Evolutionary conservation across 208 protist genomes (phyloP).

Genomic region (Vickermania spadyakhi): DNA sequence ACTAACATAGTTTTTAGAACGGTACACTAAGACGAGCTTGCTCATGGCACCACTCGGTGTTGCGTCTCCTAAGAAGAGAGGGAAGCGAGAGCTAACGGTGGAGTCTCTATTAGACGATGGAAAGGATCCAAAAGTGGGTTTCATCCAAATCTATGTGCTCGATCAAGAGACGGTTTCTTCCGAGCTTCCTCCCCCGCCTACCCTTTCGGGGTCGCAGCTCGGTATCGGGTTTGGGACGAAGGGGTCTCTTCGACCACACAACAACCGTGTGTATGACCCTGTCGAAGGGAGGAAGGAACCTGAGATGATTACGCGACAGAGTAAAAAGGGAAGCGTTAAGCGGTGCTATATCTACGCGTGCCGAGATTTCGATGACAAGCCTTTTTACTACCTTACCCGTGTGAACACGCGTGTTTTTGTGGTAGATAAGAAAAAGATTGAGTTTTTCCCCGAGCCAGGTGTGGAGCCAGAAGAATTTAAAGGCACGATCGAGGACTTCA

Average conservation of each 20-base stretch:
- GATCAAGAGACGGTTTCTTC: not conserved
- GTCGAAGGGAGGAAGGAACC: not conserved
- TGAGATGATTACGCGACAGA: not conserved
- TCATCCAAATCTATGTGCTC: not conserved
- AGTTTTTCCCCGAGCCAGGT: not conserved
- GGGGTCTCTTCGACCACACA: not conserved
- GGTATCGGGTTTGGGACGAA: not conserved
- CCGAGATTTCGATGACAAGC: not conserved
- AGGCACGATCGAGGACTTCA: not conserved
- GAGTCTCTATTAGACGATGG: not conserved
- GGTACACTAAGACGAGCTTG: no score
- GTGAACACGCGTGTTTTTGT: not conserved
- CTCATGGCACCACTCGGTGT: no score
- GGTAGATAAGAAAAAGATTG: not conserved
- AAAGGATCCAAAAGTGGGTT: not conserved
- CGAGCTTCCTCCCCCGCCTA: not conserved
- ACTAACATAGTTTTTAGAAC: no score
- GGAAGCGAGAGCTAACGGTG: not conserved
- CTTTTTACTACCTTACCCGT: not conserved
- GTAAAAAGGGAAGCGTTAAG: not conserved
- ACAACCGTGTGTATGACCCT: not conserved
- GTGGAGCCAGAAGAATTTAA: not conserved
- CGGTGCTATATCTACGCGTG: not conserved
- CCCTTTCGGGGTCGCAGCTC: not conserved
- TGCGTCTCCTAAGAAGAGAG: no score